phyloP scores from a whole-genome alignment of 176 grass and related monocot species.

The Juncus effusus region DNA sequence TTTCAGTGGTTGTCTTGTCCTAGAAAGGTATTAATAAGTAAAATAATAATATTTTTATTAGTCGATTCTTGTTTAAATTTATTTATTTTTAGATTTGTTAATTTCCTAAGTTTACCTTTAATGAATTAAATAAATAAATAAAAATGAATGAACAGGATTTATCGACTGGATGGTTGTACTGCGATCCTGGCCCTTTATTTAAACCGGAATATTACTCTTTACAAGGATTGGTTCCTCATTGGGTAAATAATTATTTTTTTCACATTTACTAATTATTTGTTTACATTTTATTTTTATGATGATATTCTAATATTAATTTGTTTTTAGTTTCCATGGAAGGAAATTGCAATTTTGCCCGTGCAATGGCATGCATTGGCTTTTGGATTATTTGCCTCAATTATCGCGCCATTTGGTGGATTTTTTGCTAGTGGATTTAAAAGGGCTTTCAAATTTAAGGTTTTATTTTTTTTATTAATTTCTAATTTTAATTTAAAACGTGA shows the following conservation, averaged over 20 bases:
- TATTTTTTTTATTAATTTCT: neutral
- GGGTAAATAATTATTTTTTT: slow-evolving; percentile 42
- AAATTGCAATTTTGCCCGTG: slow-evolving; percentile 72
- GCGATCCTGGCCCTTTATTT: slow-evolving; percentile 77
- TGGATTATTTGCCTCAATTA: slow-evolving; percentile 90
- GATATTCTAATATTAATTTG: neutral
- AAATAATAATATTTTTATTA: slow-evolving; percentile 1
- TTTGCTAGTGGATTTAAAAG: slow-evolving; percentile 91
- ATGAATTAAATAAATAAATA: neutral
- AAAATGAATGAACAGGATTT: slow-evolving; percentile 41
- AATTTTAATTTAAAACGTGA: neutral
- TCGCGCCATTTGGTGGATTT: slow-evolving; percentile 90
- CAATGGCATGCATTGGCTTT: slow-evolving; percentile 80
- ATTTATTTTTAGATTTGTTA: slow-evolving; percentile 13
- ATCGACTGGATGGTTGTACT: slow-evolving; percentile 75
- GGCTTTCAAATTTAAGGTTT: slow-evolving; percentile 82
- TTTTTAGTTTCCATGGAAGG: slow-evolving; percentile 57
- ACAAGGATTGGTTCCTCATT: slow-evolving; percentile 48
- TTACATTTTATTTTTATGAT: slow-evolving; percentile 2
- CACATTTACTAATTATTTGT: slow-evolving; percentile 12
- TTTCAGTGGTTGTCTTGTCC: slow-evolving; percentile 85
- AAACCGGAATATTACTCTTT: slow-evolving; percentile 57
- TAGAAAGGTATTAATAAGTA: slow-evolving; percentile 48
- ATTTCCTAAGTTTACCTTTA: neutral
- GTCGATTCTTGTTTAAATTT: neutral